phyloP scores from a whole-genome alignment of 305 asterid genomes.

The Striga hermonthica region DNA sequence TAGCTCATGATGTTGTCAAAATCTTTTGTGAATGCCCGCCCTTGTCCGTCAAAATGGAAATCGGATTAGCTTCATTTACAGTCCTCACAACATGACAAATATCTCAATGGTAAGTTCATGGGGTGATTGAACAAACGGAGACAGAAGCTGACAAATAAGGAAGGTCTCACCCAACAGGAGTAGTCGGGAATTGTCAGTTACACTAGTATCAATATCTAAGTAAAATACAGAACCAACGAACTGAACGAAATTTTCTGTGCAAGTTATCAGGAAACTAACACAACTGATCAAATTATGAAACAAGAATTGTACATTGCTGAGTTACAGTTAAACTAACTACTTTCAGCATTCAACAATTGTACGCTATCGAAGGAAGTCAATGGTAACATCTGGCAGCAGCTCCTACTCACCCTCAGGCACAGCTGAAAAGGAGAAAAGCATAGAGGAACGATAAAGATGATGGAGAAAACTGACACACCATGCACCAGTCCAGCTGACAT shows the following conservation, averaged over 20 bases:
- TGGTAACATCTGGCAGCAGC: neutral
- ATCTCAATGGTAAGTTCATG: neutral
- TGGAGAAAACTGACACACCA: conserved; percentile 38
- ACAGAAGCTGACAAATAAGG: neutral
- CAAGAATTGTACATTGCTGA: too few relatives aligned
- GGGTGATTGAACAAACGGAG: neutral
- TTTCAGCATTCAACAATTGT: conserved; percentile 9
- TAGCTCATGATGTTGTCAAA: too few relatives aligned
- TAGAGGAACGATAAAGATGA: neutral
- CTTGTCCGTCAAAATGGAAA: too few relatives aligned
- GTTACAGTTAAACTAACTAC: neutral
- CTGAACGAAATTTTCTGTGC: neutral
- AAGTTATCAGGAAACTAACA: too few relatives aligned
- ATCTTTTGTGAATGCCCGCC: too few relatives aligned
- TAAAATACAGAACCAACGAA: too few relatives aligned
- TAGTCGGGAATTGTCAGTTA: neutral
- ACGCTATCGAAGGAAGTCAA: conserved; percentile 10
- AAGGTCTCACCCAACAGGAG: neutral
- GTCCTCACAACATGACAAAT: neutral
- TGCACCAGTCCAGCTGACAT: conserved; percentile 50
- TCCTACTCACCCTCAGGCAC: neutral
- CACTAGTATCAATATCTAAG: neutral
- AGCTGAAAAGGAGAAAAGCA: conserved; percentile 10
- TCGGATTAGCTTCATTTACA: conserved; percentile 10
- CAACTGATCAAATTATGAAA: too few relatives aligned